phyloP scores from a whole-genome alignment of 1,284 basidiomycete species.

The Paramarasmius palmivorus region DNA sequence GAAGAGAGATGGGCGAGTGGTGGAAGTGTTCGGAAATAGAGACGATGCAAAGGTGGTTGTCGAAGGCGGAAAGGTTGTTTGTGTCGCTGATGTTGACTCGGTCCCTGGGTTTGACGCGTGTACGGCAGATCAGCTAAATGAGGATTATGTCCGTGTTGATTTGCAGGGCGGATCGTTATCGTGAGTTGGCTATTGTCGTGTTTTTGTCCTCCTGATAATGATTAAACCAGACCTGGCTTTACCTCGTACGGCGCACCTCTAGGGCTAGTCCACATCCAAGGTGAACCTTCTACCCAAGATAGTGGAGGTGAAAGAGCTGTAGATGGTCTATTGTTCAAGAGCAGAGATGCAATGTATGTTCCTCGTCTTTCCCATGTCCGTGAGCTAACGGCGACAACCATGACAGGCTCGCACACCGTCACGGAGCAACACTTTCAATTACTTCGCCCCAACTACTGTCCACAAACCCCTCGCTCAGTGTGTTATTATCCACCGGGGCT shows the following conservation, averaged over 20 bases:
- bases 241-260: slow-evolving; percentile 61
- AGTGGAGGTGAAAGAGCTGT: slow-evolving; percentile 59
- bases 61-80: slow-evolving; percentile 42
- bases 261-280: slow-evolving; percentile 60
- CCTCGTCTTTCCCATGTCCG: background rate
- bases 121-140: slow-evolving; percentile 8
- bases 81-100: slow-evolving; percentile 28
- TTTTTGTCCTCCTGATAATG: background rate
- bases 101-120: background rate
- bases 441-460: slow-evolving; percentile 64
- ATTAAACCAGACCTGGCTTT: slow-evolving; percentile 48
- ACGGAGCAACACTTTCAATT: slow-evolving; percentile 65
- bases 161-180: slow-evolving; percentile 54
- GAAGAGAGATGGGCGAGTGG: slow-evolving; percentile 27
- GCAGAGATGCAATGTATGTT: slow-evolving; percentile 69
- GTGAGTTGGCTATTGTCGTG: slow-evolving; percentile 22
- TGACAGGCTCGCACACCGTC: slow-evolving; percentile 63
- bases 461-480: slow-evolving; percentile 62
- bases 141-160: slow-evolving; percentile 33
- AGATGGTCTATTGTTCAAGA: slow-evolving; percentile 74
- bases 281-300: slow-evolving; percentile 69
- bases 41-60: slow-evolving; percentile 37
- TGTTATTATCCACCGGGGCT: slow-evolving; percentile 65
- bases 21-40: slow-evolving; percentile 27
- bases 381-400: background rate